phyloP scores from a whole-genome alignment of 2,329 filamentous ascomycete genomes.

The Cladophialophora exuberans region DNA sequence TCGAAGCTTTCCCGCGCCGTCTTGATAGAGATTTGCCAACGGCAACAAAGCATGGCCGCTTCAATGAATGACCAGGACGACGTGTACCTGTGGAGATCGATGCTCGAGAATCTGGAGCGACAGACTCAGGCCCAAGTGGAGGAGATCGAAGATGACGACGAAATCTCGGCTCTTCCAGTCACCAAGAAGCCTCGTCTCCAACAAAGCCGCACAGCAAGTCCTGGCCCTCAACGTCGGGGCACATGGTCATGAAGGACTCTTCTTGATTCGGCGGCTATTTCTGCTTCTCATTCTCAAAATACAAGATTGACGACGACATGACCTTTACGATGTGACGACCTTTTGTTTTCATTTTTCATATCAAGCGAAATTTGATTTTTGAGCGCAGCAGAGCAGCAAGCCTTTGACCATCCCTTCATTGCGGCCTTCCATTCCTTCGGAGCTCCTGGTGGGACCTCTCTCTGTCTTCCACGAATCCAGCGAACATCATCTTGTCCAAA shows the following conservation, averaged over 20 bases:
- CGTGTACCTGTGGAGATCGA: slow-evolving; percentile 15
- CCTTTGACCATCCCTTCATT: too few species aligned
- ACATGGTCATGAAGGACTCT: slow-evolving; percentile 2
- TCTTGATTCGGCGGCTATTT: not conserved
- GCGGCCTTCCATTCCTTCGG: too few species aligned
- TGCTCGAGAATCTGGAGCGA: slow-evolving; percentile 17
- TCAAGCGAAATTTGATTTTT: too few species aligned
- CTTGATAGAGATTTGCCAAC: slow-evolving; percentile 26
- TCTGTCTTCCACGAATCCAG: too few species aligned
- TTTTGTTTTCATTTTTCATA: too few species aligned
- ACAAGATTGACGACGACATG: too few species aligned
- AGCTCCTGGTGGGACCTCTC: too few species aligned
- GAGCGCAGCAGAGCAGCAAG: too few species aligned
- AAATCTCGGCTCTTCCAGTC: not conserved
- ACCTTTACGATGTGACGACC: too few species aligned
- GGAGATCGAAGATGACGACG: not conserved
- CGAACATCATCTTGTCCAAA: too few species aligned
- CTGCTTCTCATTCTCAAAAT: too few species aligned
- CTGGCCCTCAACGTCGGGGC: not conserved
- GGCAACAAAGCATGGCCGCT: slow-evolving; percentile 24
- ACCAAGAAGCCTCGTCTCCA: not conserved
- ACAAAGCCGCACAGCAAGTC: not conserved
- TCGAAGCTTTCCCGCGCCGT: slow-evolving; percentile 14
- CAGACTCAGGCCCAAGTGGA: slow-evolving; percentile 18
- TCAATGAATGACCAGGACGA: slow-evolving; percentile 24